Conservation (phyloP, 148 eudicot species). For the Fallopia convolvulus region DNA sequence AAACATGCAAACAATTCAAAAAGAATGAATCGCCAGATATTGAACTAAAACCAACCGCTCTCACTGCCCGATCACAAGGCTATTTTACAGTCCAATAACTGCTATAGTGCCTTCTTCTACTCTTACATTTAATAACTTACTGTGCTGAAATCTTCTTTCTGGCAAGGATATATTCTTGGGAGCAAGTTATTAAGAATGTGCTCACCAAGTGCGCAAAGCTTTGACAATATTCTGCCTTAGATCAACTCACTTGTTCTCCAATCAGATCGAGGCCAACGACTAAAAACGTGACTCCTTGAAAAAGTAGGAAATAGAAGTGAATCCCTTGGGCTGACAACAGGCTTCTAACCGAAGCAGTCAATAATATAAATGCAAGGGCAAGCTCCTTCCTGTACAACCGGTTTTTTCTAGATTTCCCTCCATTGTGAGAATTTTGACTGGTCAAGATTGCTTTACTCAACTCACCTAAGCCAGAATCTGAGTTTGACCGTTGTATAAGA, state of each 20-base stretch:
- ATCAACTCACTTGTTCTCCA: conserved; percentile 85
- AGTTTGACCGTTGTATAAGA: conserved; percentile 38
- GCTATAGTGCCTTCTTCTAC: background rate
- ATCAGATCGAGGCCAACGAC: conserved; percentile 90
- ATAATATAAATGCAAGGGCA: conserved; percentile 69
- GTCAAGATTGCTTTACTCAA: conserved; percentile 41
- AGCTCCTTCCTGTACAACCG: conserved; percentile 85
- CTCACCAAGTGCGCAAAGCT: conserved; percentile 4
- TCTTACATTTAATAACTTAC: background rate
- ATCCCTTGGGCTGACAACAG: conserved; percentile 90
- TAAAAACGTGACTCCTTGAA: conserved; percentile 85
- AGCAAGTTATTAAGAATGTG: conserved; percentile 7
- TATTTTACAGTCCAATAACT: background rate
- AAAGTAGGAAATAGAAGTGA: conserved; percentile 89
- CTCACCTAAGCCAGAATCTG: conserved; percentile 73
- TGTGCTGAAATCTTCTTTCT: background rate
- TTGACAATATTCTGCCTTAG: background rate
- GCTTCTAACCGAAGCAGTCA: conserved; percentile 86
- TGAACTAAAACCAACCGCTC: background rate
- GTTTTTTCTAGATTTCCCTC: conserved; percentile 43
- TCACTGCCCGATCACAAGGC: background rate
- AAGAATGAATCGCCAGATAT: background rate
- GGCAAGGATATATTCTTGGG: background rate
- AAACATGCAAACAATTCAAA: background rate
- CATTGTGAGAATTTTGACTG: conserved; percentile 27